Evolutionary conservation across 2,329 filamentous ascomycete species (phyloP).

Genomic region (Penicillium decumbens): DNA sequence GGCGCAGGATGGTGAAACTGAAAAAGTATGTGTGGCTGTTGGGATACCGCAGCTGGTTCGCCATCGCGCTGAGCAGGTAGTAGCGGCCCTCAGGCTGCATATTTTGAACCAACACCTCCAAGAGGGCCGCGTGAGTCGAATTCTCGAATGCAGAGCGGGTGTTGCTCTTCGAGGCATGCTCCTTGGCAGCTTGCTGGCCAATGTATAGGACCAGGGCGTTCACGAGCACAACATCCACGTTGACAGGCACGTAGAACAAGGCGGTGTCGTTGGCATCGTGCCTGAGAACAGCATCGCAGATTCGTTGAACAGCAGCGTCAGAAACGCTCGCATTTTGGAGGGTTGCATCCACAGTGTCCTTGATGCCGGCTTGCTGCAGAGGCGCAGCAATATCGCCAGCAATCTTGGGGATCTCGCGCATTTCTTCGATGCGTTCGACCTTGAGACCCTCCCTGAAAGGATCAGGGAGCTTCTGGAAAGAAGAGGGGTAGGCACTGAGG

Average conservation of each 20-base stretch:
- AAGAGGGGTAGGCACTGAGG: slow-evolving; percentile 70
- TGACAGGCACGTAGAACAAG: slow-evolving; percentile 63
- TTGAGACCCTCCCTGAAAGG: slow-evolving; percentile 69
- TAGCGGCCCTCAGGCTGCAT: slow-evolving; percentile 75
- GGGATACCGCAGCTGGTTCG: slow-evolving; percentile 87
- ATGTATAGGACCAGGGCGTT: slow-evolving; percentile 82
- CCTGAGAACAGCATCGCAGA: slow-evolving; percentile 67
- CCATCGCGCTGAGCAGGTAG: slow-evolving; percentile 75
- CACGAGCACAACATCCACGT: slow-evolving; percentile 65
- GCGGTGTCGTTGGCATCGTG: slow-evolving; percentile 56
- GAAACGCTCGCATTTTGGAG: slow-evolving; percentile 59
- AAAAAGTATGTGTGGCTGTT: slow-evolving; percentile 92
- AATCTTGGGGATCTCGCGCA: slow-evolving; percentile 62
- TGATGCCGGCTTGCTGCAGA: slow-evolving; percentile 50
- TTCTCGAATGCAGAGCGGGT: slow-evolving; percentile 57
- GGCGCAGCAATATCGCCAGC: slow-evolving; percentile 56
- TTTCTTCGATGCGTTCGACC: slow-evolving; percentile 70
- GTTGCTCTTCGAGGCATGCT: slow-evolving; percentile 55
- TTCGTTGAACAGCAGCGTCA: slow-evolving; percentile 65
- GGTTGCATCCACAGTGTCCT: slow-evolving; percentile 50
- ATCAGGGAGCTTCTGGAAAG: slow-evolving; percentile 66
- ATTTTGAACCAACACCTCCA: slow-evolving; percentile 72
- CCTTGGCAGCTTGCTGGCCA: slow-evolving; percentile 65
- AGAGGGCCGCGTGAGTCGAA: slow-evolving; percentile 63
- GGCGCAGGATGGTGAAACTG: slow-evolving; percentile 73